phyloP scores from a whole-genome alignment of 495 filamentous ascomycete species.

The Ramalina intermedia region DNA sequence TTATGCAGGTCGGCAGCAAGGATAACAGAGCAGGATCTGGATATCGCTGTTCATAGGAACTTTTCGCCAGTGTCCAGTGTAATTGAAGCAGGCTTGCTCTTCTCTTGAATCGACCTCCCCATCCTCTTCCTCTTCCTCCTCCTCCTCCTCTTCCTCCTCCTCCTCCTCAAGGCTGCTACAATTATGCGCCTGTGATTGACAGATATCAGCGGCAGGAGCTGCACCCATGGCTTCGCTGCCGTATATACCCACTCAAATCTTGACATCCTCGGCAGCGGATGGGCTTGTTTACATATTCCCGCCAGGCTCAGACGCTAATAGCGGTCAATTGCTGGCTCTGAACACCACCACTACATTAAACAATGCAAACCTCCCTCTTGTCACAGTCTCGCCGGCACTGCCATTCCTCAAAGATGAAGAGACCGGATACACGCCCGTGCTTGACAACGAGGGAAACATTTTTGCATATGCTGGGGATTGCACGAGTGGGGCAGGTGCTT shows the following conservation, averaged over 20 bases:
- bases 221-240: slow-evolving; percentile 35
- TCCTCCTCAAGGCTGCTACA: not conserved
- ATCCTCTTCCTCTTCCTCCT: too few relatives aligned
- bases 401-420: slow-evolving; percentile 44
- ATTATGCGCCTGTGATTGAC: not conserved
- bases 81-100: not conserved
- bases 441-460: slow-evolving; percentile 52
- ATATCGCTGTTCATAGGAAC: not conserved
- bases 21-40: not conserved
- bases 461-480: slow-evolving; percentile 60
- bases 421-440: slow-evolving; percentile 43
- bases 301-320: slow-evolving; percentile 25
- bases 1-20: too few relatives aligned
- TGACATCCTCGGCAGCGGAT: slow-evolving; percentile 36
- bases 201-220: not conserved
- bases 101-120: not conserved
- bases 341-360: slow-evolving; percentile 45
- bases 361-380: slow-evolving; percentile 34
- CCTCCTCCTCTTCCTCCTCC: too few relatives aligned
- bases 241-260: slow-evolving; percentile 60
- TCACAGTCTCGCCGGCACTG: slow-evolving; percentile 42
- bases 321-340: slow-evolving; percentile 42
- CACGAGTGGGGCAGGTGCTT: slow-evolving; percentile 23
- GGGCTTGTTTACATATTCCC: slow-evolving; percentile 47
- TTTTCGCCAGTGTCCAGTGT: not conserved